Conservation (phyloP, 2,329 filamentous ascomycete genomes). For the Ophiostoma triangulosporum region DNA sequence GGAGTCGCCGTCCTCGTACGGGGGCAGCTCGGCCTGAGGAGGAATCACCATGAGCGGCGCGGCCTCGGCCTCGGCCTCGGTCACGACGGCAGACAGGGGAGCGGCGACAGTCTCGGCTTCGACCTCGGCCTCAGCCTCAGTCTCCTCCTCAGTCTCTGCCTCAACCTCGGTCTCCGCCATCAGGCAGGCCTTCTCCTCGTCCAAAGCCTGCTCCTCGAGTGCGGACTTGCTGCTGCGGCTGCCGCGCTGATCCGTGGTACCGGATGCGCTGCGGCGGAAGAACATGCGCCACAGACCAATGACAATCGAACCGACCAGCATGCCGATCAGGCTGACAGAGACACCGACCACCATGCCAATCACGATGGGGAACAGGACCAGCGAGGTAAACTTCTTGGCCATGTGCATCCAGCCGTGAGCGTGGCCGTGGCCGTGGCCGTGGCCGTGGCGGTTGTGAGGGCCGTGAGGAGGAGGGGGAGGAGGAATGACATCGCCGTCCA, state of each 20-base stretch:
- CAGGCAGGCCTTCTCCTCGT: slow-evolving; percentile 37
- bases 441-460: slow-evolving; percentile 15
- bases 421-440: slow-evolving; percentile 14
- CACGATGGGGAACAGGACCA: slow-evolving; percentile 53
- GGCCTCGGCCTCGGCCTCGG: slow-evolving; percentile 15
- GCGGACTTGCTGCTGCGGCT: slow-evolving; percentile 22
- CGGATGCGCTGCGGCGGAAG: slow-evolving; percentile 22
- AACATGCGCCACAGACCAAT: slow-evolving; percentile 42
- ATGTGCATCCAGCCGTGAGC: slow-evolving; percentile 28
- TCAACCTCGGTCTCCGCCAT: slow-evolving; percentile 19
- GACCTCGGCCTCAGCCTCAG: not conserved
- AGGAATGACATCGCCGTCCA: slow-evolving; percentile 1
- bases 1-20: slow-evolving; percentile 17
- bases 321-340: slow-evolving; percentile 51
- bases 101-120: not conserved
- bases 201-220: slow-evolving; percentile 22
- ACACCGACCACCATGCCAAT: slow-evolving; percentile 58
- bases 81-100: slow-evolving; percentile 5
- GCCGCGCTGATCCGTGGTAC: slow-evolving; percentile 12
- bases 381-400: slow-evolving; percentile 41
- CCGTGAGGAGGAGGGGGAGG: too few relatives aligned
- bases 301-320: slow-evolving; percentile 49
- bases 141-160: not conserved
- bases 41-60: not conserved
- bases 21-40: slow-evolving; percentile 6